phyloP scores from a whole-genome alignment of 179 eudicot genomes.

The Amaranthus tricolor region DNA sequence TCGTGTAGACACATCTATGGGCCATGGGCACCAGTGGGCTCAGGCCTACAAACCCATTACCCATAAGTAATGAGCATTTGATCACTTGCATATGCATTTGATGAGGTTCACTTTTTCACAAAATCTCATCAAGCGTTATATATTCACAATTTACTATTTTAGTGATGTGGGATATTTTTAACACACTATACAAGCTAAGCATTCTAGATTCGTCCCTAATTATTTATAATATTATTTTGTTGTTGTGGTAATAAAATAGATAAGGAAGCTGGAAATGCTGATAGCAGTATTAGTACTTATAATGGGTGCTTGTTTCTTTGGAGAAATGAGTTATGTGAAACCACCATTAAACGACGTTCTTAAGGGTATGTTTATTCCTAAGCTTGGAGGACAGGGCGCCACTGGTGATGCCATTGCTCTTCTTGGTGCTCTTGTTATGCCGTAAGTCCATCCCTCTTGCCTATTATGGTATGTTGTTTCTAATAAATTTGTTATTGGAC shows the following conservation, averaged over 20 bases:
- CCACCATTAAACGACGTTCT: conserved; percentile 57
- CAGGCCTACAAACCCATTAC: no score
- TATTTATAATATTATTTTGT: background rate
- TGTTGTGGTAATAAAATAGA: conserved; percentile 30
- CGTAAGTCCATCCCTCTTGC: conserved; percentile 39
- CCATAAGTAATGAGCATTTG: no score
- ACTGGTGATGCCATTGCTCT: conserved; percentile 79
- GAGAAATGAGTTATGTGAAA: conserved; percentile 62
- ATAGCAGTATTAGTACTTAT: conserved; percentile 62
- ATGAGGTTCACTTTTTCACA: no score
- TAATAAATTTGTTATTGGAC: background rate
- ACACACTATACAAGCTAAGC: no score
- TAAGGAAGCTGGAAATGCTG: conserved; percentile 70
- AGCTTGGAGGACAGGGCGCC: conserved; percentile 53
- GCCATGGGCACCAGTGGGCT: no score
- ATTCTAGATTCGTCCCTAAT: no score
- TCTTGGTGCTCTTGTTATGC: conserved; percentile 86
- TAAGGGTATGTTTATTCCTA: conserved; percentile 78
- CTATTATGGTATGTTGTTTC: background rate
- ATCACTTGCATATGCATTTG: no score
- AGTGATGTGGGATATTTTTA: background rate
- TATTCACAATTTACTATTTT: no score
- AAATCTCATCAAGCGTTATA: no score
- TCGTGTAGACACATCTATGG: no score
- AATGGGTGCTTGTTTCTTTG: conserved; percentile 83